Conservation (phyloP, 192 early-diverging fungal genomes). For the Podila epigama region DNA sequence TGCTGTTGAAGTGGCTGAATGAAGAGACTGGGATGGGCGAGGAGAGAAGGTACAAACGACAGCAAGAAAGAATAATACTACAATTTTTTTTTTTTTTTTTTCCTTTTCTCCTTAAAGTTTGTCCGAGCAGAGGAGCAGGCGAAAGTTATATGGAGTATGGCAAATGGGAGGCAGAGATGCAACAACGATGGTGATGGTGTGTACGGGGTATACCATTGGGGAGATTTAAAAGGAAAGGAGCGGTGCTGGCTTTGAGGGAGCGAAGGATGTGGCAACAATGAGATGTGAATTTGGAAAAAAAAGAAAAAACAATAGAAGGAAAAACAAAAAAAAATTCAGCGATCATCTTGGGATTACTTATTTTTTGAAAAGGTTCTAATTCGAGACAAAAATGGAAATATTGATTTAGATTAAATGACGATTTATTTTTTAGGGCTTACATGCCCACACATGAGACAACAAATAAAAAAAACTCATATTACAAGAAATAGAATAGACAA, state of each 20-base stretch:
- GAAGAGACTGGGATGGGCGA: not conserved
- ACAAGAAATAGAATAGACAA: no score
- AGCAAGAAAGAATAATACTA: not conserved
- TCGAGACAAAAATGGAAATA: not conserved
- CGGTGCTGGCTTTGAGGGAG: not conserved
- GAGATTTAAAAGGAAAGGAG: conserved; percentile 2
- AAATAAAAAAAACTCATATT: no score
- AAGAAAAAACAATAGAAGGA: not conserved
- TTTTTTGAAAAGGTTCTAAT: no score
- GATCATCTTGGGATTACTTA: no score
- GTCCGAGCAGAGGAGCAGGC: not conserved
- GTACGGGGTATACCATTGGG: conserved; percentile 42
- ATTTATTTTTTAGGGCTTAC: no score
- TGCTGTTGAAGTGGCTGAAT: not conserved
- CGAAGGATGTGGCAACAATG: not conserved
- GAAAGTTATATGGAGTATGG: conserved; percentile 16
- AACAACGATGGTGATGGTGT: conserved; percentile 19
- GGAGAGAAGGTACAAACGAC: conserved; percentile 9
- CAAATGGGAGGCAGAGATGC: conserved; percentile 44
- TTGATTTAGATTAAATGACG: not conserved
- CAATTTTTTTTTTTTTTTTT: conserved; percentile 6
- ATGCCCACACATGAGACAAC: no score
- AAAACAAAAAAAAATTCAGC: not conserved
- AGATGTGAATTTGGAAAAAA: not conserved
- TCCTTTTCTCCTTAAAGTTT: not conserved